These are phyloP conservation scores for Penicillium fimorum DNA, from an alignment of 495 filamentous ascomycete species.

Conservation along the genomic window DNA sequence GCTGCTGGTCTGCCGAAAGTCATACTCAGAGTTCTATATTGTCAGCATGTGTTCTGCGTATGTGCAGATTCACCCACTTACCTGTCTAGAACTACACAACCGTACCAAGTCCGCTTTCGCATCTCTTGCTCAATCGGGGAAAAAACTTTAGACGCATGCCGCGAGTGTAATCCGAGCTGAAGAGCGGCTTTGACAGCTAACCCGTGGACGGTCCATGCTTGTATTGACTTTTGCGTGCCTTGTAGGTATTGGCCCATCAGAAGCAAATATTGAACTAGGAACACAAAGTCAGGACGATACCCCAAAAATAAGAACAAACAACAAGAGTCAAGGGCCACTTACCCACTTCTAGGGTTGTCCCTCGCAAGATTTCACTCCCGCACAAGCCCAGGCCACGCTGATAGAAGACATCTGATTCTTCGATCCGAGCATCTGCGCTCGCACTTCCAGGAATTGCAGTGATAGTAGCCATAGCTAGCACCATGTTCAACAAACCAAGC, in stretches of 20 bases:
- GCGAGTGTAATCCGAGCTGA: slow-evolving; percentile 43
- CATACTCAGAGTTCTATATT: slow-evolving; percentile 44
- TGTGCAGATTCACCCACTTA: slow-evolving; percentile 9
- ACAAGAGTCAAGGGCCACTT: slow-evolving; percentile 1
- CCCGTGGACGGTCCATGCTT: slow-evolving; percentile 45
- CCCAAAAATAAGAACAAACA: accelerated
- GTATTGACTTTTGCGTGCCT: slow-evolving; percentile 43
- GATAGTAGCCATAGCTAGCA: slow-evolving; percentile 69
- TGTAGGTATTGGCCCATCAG: slow-evolving; percentile 45
- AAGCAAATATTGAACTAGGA: slow-evolving; percentile 38
- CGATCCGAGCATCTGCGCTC: slow-evolving; percentile 15
- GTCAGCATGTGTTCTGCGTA: neutral
- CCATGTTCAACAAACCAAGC: slow-evolving; percentile 71
- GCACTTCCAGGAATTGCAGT: slow-evolving; percentile 40
- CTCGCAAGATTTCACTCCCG: slow-evolving; percentile 32
- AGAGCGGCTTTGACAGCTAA: slow-evolving; percentile 41
- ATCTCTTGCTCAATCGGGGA: slow-evolving; percentile 38
- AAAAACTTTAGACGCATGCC: slow-evolving; percentile 31
- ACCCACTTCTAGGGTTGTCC: slow-evolving; percentile 40
- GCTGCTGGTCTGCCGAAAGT: slow-evolving; percentile 43
- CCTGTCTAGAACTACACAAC: slow-evolving; percentile 46
- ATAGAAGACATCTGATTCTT: slow-evolving; percentile 39
- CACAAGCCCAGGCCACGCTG: slow-evolving; percentile 31
- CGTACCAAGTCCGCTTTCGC: slow-evolving; percentile 47
- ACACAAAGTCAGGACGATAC: neutral